A percentile compares a stretch with the other conserved stretches of the same genome.
These are phyloP conservation scores for Corynespora cassiicola DNA, from an alignment of 2,329 filamentous ascomycete species.

Conservation along the genomic window DNA sequence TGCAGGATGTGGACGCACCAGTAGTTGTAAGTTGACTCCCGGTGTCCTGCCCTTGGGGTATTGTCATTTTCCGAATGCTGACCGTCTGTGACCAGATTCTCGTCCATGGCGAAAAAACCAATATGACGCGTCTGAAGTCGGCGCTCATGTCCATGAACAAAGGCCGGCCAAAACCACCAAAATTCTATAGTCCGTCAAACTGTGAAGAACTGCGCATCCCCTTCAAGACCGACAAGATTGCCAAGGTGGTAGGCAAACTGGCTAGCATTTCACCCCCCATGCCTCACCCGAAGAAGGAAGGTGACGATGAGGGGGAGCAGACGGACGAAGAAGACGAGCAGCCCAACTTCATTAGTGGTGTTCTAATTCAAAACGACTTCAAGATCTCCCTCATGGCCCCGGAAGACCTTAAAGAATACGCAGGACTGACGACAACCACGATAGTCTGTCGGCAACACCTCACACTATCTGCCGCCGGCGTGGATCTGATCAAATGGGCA, in stretches of 20 bases:
- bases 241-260: slow-evolving; percentile 93
- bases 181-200: slow-evolving; percentile 92
- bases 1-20: slow-evolving; percentile 89
- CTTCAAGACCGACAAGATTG: slow-evolving; percentile 93
- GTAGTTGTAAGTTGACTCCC: slow-evolving; percentile 75
- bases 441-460: slow-evolving; percentile 92
- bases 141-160: slow-evolving; percentile 92
- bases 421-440: slow-evolving; percentile 93
- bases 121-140: slow-evolving; percentile 97
- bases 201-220: slow-evolving; percentile 94
- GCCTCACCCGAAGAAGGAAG: slow-evolving; percentile 42
- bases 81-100: slow-evolving; percentile 69
- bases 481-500: slow-evolving; percentile 92
- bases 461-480: slow-evolving; percentile 83
- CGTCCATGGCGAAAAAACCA: slow-evolving; percentile 95
- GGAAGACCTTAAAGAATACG: slow-evolving; percentile 93
- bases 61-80: slow-evolving; percentile 7
- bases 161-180: slow-evolving; percentile 79
- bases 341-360: slow-evolving; percentile 76
- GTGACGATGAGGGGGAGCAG: slow-evolving; percentile 29
- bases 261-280: slow-evolving; percentile 77
- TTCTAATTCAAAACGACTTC: slow-evolving; percentile 96
- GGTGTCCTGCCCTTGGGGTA: slow-evolving; percentile 48
- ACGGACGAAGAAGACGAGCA: slow-evolving; percentile 27
- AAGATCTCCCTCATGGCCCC: slow-evolving; percentile 97